These are phyloP conservation scores for Vitis amurensis DNA, from an alignment of 164 flowering plant species.

Conservation along the genomic window DNA sequence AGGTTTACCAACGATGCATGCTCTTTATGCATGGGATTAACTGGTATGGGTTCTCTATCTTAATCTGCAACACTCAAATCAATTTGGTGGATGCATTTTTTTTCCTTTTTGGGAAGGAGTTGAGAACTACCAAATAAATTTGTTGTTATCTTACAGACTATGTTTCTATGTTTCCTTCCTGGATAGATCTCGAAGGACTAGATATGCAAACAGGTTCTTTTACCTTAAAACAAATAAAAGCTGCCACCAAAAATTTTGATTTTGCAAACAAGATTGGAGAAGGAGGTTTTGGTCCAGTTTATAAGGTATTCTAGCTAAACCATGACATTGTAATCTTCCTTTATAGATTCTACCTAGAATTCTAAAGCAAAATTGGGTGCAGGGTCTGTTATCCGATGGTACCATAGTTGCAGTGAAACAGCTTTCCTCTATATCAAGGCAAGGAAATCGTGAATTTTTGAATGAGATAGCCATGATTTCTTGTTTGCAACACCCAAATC, in stretches of 20 bases:
- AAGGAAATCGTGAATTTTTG: constrained; percentile 69
- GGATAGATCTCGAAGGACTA: constrained; percentile 29
- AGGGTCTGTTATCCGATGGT: constrained; percentile 52
- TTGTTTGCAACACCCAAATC: constrained; percentile 62
- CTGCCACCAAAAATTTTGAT: constrained; percentile 56
- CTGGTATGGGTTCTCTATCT: too few relatives aligned
- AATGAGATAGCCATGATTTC: constrained; percentile 71
- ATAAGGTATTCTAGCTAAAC: constrained; percentile 40
- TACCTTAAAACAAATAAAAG: constrained; percentile 54
- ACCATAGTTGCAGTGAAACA: constrained; percentile 62
- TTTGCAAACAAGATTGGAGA: constrained; percentile 60
- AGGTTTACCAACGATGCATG: too few relatives aligned
- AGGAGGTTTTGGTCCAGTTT: constrained; percentile 77
- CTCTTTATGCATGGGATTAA: too few relatives aligned
- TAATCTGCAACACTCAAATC: too few relatives aligned
- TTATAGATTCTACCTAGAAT: background rate
- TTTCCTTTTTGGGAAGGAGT: too few relatives aligned
- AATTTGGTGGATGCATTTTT: too few relatives aligned
- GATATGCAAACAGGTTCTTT: constrained; percentile 48
- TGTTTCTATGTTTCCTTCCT: constrained; percentile 1
- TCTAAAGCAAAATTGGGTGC: constrained; percentile 12
- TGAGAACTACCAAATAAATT: too few relatives aligned
- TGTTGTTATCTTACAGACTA: too few relatives aligned
- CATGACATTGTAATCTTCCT: background rate
- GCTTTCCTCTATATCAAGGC: constrained; percentile 60